Percentiles rank a stretch among this genome's conserved stretches.
Conservation (phyloP, 805 yeast genomes). For the Myxozyma neotropica region DNA sequence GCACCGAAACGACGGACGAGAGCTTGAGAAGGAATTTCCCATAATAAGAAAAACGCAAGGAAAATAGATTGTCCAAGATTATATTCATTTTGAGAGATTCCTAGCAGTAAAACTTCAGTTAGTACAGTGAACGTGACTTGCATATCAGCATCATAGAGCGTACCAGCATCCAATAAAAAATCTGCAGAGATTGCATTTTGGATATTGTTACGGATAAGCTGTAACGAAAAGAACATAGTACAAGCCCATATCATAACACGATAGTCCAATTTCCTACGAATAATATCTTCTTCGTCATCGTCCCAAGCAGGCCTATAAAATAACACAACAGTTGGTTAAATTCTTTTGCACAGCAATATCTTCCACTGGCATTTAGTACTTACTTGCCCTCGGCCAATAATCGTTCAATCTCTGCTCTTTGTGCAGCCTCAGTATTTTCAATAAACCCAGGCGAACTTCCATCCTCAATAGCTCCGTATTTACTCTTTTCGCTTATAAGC, state of each 20-base stretch:
- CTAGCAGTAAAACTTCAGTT: background rate
- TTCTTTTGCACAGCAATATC: background rate
- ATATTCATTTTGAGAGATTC: conserved; percentile 47
- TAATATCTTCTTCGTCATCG: conserved; percentile 51
- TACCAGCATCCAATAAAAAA: conserved; percentile 51
- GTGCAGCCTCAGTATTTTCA: background rate
- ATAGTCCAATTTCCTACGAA: conserved; percentile 55
- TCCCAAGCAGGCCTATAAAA: conserved; percentile 47
- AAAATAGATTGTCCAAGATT: conserved; percentile 63
- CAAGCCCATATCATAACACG: conserved; percentile 58
- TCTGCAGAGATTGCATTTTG: conserved; percentile 58
- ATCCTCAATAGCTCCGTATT: conserved; percentile 9
- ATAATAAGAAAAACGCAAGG: conserved; percentile 51
- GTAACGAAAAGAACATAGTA: conserved; percentile 57
- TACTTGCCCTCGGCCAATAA: conserved; percentile 6
- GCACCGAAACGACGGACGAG: conserved; percentile 63
- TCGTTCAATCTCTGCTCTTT: conserved; percentile 6
- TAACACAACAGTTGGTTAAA: background rate
- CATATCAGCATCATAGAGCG: no score
- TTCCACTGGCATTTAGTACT: background rate
- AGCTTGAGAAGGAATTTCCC: conserved; percentile 48
- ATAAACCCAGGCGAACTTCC: background rate
- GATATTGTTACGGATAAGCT: conserved; percentile 59
- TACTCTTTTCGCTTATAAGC: background rate
- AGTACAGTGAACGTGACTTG: conserved; percentile 45